phyloP scores from a whole-genome alignment of 331 rosid species.

The Cydonia oblonga region DNA sequence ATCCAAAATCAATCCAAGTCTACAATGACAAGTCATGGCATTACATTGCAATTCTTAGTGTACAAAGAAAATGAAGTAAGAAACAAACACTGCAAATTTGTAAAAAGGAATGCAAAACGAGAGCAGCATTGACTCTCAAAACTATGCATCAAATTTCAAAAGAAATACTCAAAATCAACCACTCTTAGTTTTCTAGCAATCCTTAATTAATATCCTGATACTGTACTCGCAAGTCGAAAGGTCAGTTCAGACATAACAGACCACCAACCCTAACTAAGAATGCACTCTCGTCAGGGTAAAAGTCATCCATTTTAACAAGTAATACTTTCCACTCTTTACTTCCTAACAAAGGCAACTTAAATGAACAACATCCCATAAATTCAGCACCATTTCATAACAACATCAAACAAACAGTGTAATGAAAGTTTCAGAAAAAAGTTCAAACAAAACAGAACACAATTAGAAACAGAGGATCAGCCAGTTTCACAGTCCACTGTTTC shows the following conservation, averaged over 20 bases:
- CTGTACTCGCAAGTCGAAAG: not conserved
- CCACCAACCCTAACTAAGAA: not conserved
- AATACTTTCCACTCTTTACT: not conserved
- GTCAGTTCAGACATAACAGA: not conserved
- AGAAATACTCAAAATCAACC: conserved; percentile 1
- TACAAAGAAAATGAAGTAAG: not conserved
- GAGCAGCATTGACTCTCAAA: conserved; percentile 4
- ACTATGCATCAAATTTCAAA: not conserved
- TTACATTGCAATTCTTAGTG: not conserved
- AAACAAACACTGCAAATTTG: not conserved
- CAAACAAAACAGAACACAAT: not conserved
- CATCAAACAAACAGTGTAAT: not conserved
- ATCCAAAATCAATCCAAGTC: conserved; percentile 5
- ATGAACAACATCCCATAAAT: not conserved
- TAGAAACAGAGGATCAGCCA: conserved; percentile 19
- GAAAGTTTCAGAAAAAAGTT: conserved; percentile 8
- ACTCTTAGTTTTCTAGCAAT: not conserved
- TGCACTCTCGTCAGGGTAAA: not conserved
- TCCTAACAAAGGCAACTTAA: not conserved
- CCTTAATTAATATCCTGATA: not conserved
- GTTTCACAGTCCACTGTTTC: not conserved
- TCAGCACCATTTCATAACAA: not conserved
- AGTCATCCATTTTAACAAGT: not conserved
- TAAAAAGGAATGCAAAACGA: not conserved
- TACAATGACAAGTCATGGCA: not conserved